Percentiles rank a stretch among this genome's conserved stretches.
These are phyloP conservation scores for Asclepias syriaca DNA, from an alignment of 257 asterid genomes.

Conservation along the genomic window DNA sequence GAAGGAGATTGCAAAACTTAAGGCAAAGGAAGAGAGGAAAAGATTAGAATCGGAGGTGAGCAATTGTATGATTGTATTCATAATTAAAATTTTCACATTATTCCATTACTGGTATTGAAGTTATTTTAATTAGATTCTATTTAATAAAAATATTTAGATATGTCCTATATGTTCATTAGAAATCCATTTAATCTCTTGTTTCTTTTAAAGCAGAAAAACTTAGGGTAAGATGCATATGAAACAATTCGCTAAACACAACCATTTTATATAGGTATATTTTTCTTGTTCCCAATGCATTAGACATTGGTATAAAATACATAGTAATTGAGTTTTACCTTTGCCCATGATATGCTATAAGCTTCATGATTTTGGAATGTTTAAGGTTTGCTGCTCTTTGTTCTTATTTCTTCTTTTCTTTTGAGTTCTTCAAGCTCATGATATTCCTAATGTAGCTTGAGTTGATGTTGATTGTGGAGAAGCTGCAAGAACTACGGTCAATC, in stretches of 20 bases:
- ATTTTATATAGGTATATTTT: neutral
- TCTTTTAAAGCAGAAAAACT: neutral
- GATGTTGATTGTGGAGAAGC: slow-evolving; percentile 84
- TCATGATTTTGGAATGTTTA: neutral
- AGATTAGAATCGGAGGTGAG: slow-evolving; percentile 79
- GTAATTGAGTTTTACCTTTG: neutral
- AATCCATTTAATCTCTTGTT: neutral
- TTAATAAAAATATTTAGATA: neutral
- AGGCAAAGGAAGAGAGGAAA: slow-evolving; percentile 77
- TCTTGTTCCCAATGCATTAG: neutral
- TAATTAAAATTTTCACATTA: neutral
- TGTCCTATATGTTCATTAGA: neutral
- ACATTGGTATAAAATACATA: neutral
- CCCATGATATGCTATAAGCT: neutral
- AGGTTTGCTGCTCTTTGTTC: neutral
- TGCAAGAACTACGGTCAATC: slow-evolving; percentile 85
- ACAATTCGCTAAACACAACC: neutral
- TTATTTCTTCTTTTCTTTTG: neutral
- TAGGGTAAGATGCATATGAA: neutral
- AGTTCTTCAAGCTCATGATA: slow-evolving; percentile 7
- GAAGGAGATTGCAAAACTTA: slow-evolving; percentile 82
- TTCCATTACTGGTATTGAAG: neutral
- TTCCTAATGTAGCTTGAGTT: slow-evolving; percentile 69
- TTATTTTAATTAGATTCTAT: neutral
- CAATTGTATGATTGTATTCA: neutral